Base-by-base conservation (phyloP, 352 stramenopile genomes). In the Plasmopara halstedii region DNA sequence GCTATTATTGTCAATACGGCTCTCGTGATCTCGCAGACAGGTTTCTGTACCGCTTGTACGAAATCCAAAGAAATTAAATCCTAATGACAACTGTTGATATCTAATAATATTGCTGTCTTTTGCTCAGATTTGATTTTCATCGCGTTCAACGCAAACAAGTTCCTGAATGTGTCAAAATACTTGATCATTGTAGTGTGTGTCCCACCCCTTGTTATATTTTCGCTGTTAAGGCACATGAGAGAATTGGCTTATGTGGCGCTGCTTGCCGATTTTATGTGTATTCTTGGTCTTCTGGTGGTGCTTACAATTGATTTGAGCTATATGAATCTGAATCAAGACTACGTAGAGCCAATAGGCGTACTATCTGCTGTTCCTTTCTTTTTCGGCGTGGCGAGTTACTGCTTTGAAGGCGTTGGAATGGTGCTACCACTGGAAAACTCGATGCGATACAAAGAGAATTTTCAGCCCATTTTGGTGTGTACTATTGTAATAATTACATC, bases 61-160 rank as follows among this genome's bases (percentile, higher is more conserved):
- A 62, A 10, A 35, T 45, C n/a, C 17, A 21, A 5, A 19, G 3
- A 15, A 29, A 31, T 7, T 40, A 18, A 3, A 5, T 31, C 20
- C 3, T 19, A 20, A 8, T 4, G 9, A 11, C 17, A 33, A 11
- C 8, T 37, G 9, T 26, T 56, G 33, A 47, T 13, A 19, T 19
- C 15, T 37, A 23, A 29, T 11, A 8, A 44, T 18, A 10, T 13
- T 14, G 21, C 17, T 43, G 42, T 42, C 19, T 42, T 26, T 46
- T 8, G 10, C 40, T 0, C 11, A 85, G 73, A 97, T 50, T 66
- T 97, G 32, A 95, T 96, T 60, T 96, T 96, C 48, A 96, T 97
- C 38, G 69, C 82, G 9, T 73, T 82, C 3, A 97, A 97, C 54
- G 62, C 87, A 1, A 63, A 91, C 33, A 83, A 73, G 21, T 87